Evolutionary conservation across 352 stramenopile genomes (phyloP).

Genomic region (Globisporangium yorkense): DNA sequence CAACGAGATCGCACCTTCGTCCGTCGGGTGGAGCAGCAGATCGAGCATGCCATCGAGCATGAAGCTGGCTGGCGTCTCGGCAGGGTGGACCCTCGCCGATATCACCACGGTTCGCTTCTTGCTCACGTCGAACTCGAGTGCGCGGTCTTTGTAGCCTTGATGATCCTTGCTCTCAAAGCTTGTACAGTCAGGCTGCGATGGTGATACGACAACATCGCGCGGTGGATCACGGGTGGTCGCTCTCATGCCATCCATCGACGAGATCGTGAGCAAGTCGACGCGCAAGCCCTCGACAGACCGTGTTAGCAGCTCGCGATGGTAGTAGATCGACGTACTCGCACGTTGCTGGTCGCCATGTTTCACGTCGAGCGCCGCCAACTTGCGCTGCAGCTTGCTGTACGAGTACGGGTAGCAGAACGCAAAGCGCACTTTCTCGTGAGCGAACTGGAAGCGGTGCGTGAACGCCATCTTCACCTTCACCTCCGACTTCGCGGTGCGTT

Average conservation of each 20-base stretch:
- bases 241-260: conserved; percentile 15
- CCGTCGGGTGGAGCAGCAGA: conserved; percentile 40
- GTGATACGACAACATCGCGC: no score
- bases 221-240: no score
- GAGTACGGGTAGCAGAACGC: conserved; percentile 75
- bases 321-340: conserved; percentile 38
- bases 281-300: conserved; percentile 45
- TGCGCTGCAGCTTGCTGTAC: conserved; percentile 49
- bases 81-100: conserved; percentile 71
- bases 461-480: conserved; percentile 48
- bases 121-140: no score
- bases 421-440: conserved; percentile 45
- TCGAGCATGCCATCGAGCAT: conserved; percentile 57
- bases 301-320: conserved; percentile 69
- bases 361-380: conserved; percentile 34
- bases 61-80: conserved; percentile 71
- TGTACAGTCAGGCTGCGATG: no score
- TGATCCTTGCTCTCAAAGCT: no score
- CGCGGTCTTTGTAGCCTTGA: no score
- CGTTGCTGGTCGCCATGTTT: not conserved
- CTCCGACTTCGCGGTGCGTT: conserved; percentile 13
- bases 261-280: conserved; percentile 72
- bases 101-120: conserved; percentile 50
- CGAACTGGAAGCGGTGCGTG: conserved; percentile 29
- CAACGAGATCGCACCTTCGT: conserved; percentile 39